These are phyloP conservation scores for Lentinus brumalis DNA, from an alignment of 768 basidiomycete genomes.

Conservation along the genomic window DNA sequence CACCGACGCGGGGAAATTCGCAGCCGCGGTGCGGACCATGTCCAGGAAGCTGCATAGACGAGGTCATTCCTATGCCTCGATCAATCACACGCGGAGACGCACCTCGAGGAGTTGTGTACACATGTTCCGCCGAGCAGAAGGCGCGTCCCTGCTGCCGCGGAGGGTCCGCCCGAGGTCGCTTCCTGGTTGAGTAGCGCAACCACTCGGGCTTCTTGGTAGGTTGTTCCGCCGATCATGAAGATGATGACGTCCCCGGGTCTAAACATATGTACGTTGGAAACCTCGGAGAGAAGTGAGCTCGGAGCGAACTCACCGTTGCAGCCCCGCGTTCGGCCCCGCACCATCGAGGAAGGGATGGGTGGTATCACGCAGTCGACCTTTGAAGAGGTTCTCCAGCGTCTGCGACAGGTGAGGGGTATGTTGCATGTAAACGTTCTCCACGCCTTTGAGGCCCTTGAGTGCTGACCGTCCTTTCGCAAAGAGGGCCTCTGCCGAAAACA, in stretches of 20 bases:
- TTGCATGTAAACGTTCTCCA: conserved; percentile 99
- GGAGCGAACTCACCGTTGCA: conserved; percentile 58
- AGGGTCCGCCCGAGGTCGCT: conserved; percentile 41
- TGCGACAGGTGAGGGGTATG: conserved; percentile 92
- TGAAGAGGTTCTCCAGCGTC: conserved; percentile 87
- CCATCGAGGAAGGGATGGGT: conserved; percentile 90
- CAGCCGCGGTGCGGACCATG: conserved; percentile 79
- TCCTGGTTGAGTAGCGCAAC: conserved; percentile 89
- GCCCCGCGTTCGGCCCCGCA: conserved; percentile 61
- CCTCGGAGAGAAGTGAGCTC: neutral
- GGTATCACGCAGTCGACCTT: conserved; percentile 81
- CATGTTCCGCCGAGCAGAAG: conserved; percentile 92
- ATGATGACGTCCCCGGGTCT: conserved; percentile 79
- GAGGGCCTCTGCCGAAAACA: conserved; percentile 94
- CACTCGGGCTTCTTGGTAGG: conserved; percentile 91
- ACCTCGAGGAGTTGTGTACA: conserved; percentile 94
- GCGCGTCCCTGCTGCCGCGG: conserved; percentile 63
- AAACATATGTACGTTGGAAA: neutral
- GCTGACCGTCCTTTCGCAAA: conserved; percentile 94
- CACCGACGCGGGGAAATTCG: conserved; percentile 60
- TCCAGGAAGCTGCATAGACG: conserved; percentile 68
- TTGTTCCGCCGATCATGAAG: conserved; percentile 95
- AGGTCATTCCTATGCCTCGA: conserved; percentile 11
- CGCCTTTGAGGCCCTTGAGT: conserved; percentile 96
- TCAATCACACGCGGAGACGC: conserved; percentile 25